Evolutionary conservation across 73 alveolate species (phyloP).

Genomic region (Chromera velia): DNA sequence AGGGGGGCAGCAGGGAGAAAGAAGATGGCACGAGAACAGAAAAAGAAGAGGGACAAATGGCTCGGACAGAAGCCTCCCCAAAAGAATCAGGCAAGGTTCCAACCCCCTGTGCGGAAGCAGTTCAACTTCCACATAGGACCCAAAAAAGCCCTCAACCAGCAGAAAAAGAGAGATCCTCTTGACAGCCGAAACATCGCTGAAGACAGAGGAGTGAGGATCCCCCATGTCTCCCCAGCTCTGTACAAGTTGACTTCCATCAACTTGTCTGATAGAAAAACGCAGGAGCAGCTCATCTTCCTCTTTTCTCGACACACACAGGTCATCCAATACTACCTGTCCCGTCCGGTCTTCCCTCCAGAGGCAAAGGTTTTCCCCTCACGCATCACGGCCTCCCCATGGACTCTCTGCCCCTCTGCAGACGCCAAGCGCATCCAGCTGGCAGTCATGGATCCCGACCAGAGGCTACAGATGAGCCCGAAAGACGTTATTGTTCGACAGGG

Average conservation of each 20-base stretch:
- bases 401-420: neutral
- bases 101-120: too few relatives aligned
- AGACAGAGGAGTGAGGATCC: neutral
- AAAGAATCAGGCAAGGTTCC: too few relatives aligned
- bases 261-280: neutral
- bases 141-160: neutral
- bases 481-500: too few relatives aligned
- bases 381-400: slow-evolving; percentile 6
- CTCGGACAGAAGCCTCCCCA: too few relatives aligned
- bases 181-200: neutral
- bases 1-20: too few relatives aligned
- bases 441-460: neutral
- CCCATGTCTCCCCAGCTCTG: neutral
- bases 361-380: slow-evolving; percentile 2
- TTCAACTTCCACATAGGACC: too few relatives aligned
- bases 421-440: neutral
- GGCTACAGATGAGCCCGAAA: neutral
- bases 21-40: too few relatives aligned
- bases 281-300: neutral
- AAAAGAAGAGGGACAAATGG: too few relatives aligned
- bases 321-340: slow-evolving; percentile 4
- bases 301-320: neutral
- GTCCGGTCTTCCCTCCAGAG: slow-evolving; percentile 6
- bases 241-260: neutral
- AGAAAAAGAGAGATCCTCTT: neutral